phyloP scores from a whole-genome alignment of 2,329 filamentous ascomycete species.

The Mollisia scopiformis region DNA sequence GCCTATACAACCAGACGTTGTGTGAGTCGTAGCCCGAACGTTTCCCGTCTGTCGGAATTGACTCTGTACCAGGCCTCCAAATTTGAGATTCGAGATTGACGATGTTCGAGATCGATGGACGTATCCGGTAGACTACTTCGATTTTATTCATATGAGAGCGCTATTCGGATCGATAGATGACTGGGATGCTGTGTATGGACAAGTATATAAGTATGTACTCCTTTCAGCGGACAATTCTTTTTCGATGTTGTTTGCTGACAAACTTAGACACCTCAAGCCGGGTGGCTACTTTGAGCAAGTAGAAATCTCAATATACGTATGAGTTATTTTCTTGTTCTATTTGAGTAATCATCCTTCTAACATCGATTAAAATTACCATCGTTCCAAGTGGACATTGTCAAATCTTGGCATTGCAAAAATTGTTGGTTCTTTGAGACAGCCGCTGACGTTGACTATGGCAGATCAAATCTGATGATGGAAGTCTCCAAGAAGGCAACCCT shows the following conservation, averaged over 20 bases:
- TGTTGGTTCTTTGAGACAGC: background rate
- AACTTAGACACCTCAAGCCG: conserved; percentile 37
- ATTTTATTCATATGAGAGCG: conserved; percentile 62
- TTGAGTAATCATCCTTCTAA: background rate
- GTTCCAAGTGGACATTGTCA: background rate
- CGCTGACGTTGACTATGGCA: background rate
- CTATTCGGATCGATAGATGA: conserved; percentile 60
- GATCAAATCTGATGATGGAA: conserved; percentile 48
- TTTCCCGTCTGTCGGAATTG: background rate
- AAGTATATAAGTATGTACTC: conserved; percentile 47
- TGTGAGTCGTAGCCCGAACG: conserved; percentile 29
- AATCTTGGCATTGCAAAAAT: background rate
- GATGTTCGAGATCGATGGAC: conserved; percentile 54
- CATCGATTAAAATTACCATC: background rate
- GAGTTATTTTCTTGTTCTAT: background rate
- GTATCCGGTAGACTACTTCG: conserved; percentile 51
- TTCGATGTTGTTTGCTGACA: background rate
- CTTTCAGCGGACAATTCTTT: background rate
- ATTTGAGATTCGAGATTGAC: conserved; percentile 67
- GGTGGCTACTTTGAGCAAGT: conserved; percentile 41
- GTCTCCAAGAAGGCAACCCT: conserved; percentile 42
- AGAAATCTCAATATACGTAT: conserved; percentile 29
- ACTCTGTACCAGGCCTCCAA: conserved; percentile 45
- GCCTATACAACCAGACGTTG: conserved; percentile 42
- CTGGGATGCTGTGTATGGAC: conserved; percentile 56